Base-by-base conservation (phyloP, 208 protist species). In the Trypanosoma mega region DNA sequence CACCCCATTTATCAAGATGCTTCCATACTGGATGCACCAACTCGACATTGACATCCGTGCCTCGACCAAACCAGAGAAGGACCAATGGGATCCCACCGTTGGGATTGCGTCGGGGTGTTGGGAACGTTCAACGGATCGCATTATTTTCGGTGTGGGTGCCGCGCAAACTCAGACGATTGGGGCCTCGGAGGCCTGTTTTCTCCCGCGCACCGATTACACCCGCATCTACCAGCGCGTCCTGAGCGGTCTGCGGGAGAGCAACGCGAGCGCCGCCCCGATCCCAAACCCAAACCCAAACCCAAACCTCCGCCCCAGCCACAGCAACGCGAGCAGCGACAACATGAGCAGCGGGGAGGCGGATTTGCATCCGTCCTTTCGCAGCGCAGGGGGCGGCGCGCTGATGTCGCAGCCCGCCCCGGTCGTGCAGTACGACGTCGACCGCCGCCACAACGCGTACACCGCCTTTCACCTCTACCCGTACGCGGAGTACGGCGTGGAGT, bases 11-110 rank as follows among this genome's bases (percentile, higher is more conserved):
- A 94, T 94, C 57, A 79, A 76, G 52, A 90, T 94, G 82, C 80
- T 94, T 21, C 88, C 88, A 0, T 94, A 94, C 76, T 94, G 88
- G 85, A 87, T 90, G 76, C 88, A 89, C 37, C 88, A 94, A 63
- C 77, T 92, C 16, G 68, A 88, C 55, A 88, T 90, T 53, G 88
- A 94, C 55, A 94, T 94, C 52, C 88, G 88, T 30, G 88, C 88
- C 12, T 83, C 85, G 2, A 94, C 82, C 24, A 94, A 94, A 70
- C 84, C 87, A 0, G 84, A 94, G 75, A 69, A 78, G 55, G 55
- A 69, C 31, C 84, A 80, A 37, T 94, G 87, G 85, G 87, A 94
- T 54, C 87, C 87, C 9, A 94, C 87, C 18, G 56, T 80, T 36
- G 87, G 87, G 18, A 69, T 94, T 20, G 80, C 87, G 30, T 74